Base-by-base conservation (phyloP, 805 yeast genomes). In the Wickerhamiella shivajii region DNA sequence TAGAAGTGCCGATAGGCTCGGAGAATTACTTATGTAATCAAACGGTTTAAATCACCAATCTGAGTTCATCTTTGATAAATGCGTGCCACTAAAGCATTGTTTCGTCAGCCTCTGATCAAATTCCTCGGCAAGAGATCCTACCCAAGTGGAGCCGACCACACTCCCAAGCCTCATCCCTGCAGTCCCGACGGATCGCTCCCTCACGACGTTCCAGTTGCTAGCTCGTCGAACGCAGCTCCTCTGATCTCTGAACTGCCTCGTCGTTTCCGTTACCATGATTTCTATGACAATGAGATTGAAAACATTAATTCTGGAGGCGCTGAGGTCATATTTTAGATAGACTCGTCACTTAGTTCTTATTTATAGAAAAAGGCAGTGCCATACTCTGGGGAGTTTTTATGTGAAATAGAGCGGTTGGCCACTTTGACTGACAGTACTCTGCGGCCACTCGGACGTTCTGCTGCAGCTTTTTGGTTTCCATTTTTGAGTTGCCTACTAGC, bases 251-350 rank as follows among this genome's bases (percentile, higher is more conserved):
- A 74, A 36, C 66, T 87, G 39, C 84, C 97, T 3, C 43, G 57
- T 40, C 70, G 90, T 52, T 84, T 78, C 63, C 74, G 76, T 57
- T 78, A 75, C 52, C 60, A 64, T 26, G 59, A 63, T 0, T 64
- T 80, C 17, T 74, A 70, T 26, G 79, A 70, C 13, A 35, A 45
- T 11, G 98, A 87, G 57, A 71, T 77, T 18, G 94, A 79, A 8
- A 67, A 71, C 43, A 71, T 87, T 45, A 68, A 73, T 45, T 64
- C 69, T 34, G 98, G 97, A 37, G 96, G 95, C 45, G 94, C 93
- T 22, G 72, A 66, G 24, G 48, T 65, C 27, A 56, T 69, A 10
- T 67, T 56, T 44, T 69, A 61, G 27, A 38, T 18, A 11, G 41
- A 37, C 25, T 42, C 49, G 12, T 44, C 39, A 1, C 47, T 40